Percentiles rank a stretch among this genome's conserved stretches.
phyloP scores from a whole-genome alignment of 2,329 filamentous ascomycete genomes.

The Seiridium cupressi region DNA sequence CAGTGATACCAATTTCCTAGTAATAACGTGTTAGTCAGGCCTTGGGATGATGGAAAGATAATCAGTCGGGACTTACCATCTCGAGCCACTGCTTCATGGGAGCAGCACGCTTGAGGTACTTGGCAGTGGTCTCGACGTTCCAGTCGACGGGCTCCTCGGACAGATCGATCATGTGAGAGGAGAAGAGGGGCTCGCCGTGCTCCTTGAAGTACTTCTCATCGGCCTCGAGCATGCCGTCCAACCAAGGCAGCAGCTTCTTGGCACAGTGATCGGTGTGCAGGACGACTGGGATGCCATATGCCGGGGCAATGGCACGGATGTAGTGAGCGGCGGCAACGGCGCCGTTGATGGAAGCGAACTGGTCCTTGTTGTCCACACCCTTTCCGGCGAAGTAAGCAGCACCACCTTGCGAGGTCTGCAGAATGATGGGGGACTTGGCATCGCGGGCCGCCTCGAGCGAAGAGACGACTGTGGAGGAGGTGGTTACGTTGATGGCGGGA shows the following conservation, averaged over 20 bases:
- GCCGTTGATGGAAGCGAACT: constrained; percentile 85
- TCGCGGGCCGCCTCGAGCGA: constrained; percentile 94
- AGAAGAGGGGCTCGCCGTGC: constrained; percentile 90
- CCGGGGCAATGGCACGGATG: constrained; percentile 82
- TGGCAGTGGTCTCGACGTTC: constrained; percentile 89
- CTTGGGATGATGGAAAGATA: background rate
- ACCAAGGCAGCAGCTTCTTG: constrained; percentile 98
- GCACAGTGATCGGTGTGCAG: constrained; percentile 98
- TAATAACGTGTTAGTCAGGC: background rate
- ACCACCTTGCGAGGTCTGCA: constrained; percentile 92
- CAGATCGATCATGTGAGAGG: constrained; percentile 97
- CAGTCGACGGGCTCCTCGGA: constrained; percentile 86
- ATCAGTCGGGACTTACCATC: constrained; percentile 65
- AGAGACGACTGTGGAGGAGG: constrained; percentile 81
- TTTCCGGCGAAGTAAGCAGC: constrained; percentile 91
- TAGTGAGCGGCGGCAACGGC: constrained; percentile 88
- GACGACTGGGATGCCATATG: constrained; percentile 87
- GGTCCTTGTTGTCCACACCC: constrained; percentile 78
- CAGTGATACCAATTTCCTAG: constrained; percentile 85
- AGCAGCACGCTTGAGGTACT: constrained; percentile 90
- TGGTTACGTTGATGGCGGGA: constrained; percentile 91
- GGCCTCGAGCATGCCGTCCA: constrained; percentile 92
- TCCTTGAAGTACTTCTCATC: constrained; percentile 95
- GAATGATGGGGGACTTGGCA: constrained; percentile 84
- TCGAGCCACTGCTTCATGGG: constrained; percentile 99